Evolutionary conservation across 1,139 yeast species (phyloP).

Genomic region (Blastobotrys capitulatus): DNA sequence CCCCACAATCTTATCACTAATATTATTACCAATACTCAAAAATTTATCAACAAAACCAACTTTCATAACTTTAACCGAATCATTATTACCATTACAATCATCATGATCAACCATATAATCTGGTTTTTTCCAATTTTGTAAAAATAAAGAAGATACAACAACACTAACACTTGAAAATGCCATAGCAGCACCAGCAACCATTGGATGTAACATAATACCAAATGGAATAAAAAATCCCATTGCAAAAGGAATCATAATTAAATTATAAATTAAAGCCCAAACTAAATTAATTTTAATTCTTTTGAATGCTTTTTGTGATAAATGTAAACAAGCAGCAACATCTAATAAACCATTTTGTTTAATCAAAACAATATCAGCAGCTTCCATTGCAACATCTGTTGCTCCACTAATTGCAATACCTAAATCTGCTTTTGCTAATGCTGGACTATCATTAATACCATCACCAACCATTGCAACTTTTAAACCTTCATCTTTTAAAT

Average conservation of each 20-base stretch:
- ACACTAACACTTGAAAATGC: slow-evolving; percentile 89
- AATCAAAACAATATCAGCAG: slow-evolving; percentile 83
- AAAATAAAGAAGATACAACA: slow-evolving; percentile 67
- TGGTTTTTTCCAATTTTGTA: slow-evolving; percentile 41
- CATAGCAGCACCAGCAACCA: slow-evolving; percentile 87
- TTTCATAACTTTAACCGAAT: too few species aligned
- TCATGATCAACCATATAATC: slow-evolving; percentile 14
- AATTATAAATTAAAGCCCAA: slow-evolving; percentile 82
- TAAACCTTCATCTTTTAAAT: slow-evolving; percentile 40
- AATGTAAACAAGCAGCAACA: slow-evolving; percentile 65
- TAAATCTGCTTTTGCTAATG: slow-evolving; percentile 78
- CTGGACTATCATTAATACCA: slow-evolving; percentile 96
- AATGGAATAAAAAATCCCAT: slow-evolving; percentile 86
- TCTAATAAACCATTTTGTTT: slow-evolving; percentile 48
- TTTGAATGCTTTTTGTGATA: slow-evolving; percentile 63
- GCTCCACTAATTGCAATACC: slow-evolving; percentile 93
- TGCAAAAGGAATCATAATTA: slow-evolving; percentile 89
- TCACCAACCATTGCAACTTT: slow-evolving; percentile 80
- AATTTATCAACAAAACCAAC: too few species aligned
- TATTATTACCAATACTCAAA: too few species aligned
- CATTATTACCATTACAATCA: not conserved
- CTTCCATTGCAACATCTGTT: slow-evolving; percentile 92
- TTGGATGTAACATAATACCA: slow-evolving; percentile 79
- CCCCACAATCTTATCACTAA: too few species aligned
- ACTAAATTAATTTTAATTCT: slow-evolving; percentile 76